These are phyloP conservation scores for Aspergillus proliferans DNA, from an alignment of 2,329 filamentous ascomycete genomes.

Conservation along the genomic window DNA sequence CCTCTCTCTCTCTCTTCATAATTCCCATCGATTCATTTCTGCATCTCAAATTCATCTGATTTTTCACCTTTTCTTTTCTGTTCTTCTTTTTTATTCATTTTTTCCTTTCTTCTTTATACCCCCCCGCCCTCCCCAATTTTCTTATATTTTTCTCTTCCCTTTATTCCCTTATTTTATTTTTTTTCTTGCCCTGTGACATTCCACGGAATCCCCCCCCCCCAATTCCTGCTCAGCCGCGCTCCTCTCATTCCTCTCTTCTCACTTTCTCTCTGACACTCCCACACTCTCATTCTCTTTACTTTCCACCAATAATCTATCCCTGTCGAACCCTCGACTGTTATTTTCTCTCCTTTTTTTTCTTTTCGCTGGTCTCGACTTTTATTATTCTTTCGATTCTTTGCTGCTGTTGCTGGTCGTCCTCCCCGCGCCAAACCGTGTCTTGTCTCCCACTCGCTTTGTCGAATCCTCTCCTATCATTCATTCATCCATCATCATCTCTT, in stretches of 20 bases:
- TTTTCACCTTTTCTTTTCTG: constrained; percentile 5
- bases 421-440: neutral
- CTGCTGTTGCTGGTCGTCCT: constrained; percentile 1
- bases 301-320: no score
- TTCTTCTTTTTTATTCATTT: constrained; percentile 4
- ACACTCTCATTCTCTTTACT: neutral
- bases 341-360: constrained; percentile 3
- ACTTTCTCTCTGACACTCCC: constrained; percentile 9
- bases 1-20: constrained; percentile 1
- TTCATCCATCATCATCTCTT: constrained; percentile 16
- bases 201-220: neutral
- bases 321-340: constrained; percentile 2
- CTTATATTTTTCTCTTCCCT: neutral
- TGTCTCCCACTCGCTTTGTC: constrained; percentile 3
- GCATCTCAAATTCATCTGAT: constrained; percentile 11
- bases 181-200: neutral
- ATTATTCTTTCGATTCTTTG: neutral
- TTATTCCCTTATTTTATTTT: constrained; percentile 2
- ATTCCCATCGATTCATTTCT: constrained; percentile 5
- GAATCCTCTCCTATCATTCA: constrained; percentile 19
- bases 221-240: constrained; percentile 5
- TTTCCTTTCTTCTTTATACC: constrained; percentile 3
- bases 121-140: constrained; percentile 6
- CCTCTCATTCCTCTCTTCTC: constrained; percentile 20
- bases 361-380: constrained; percentile 1